Evolutionary conservation across 2,329 filamentous ascomycete genomes (phyloP).

Genomic region (Hypoxylon sp.): DNA sequence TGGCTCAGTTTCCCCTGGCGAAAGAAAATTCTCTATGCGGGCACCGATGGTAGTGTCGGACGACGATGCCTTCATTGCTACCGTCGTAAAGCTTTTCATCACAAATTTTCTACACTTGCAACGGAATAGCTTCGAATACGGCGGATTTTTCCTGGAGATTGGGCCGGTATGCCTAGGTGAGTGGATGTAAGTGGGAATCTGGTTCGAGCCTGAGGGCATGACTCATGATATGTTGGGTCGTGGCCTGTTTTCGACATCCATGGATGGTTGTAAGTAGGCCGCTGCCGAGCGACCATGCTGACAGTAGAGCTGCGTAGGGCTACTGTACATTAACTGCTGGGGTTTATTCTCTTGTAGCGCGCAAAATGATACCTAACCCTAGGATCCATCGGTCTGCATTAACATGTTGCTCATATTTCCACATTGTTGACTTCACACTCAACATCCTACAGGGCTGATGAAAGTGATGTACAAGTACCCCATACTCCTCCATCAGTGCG

Average conservation of each 20-base stretch:
- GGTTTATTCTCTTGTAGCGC: slow-evolving; percentile 22
- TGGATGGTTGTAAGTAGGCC: slow-evolving; percentile 26
- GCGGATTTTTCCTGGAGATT: slow-evolving; percentile 27
- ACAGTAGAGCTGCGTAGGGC: slow-evolving; percentile 22
- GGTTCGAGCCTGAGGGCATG: slow-evolving; percentile 32
- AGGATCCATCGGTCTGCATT: slow-evolving; percentile 19
- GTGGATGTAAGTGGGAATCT: slow-evolving; percentile 21
- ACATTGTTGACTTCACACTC: slow-evolving; percentile 20
- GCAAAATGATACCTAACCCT: slow-evolving; percentile 20
- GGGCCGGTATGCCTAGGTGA: slow-evolving; percentile 34
- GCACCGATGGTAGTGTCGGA: slow-evolving; percentile 9
- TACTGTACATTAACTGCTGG: slow-evolving; percentile 13
- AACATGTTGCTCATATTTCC: slow-evolving; percentile 17
- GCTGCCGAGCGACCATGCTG: slow-evolving; percentile 16
- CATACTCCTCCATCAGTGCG: slow-evolving; percentile 31
- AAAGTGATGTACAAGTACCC: slow-evolving; percentile 33
- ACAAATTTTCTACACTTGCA: slow-evolving; percentile 6
- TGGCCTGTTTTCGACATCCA: slow-evolving; percentile 25
- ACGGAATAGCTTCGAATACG: slow-evolving; percentile 15
- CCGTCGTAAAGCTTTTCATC: slow-evolving; percentile 10
- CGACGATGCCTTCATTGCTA: slow-evolving; percentile 9
- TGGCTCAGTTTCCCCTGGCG: slow-evolving; percentile 9
- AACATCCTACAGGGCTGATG: slow-evolving; percentile 39
- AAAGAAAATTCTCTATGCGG: not conserved
- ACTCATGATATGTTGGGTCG: slow-evolving; percentile 41